Evolutionary conservation across 371 early-diverging fungal genomes (phyloP), one percentile per base, ranked within the genome.

Genomic region (Smittium mucronatum): DNA sequence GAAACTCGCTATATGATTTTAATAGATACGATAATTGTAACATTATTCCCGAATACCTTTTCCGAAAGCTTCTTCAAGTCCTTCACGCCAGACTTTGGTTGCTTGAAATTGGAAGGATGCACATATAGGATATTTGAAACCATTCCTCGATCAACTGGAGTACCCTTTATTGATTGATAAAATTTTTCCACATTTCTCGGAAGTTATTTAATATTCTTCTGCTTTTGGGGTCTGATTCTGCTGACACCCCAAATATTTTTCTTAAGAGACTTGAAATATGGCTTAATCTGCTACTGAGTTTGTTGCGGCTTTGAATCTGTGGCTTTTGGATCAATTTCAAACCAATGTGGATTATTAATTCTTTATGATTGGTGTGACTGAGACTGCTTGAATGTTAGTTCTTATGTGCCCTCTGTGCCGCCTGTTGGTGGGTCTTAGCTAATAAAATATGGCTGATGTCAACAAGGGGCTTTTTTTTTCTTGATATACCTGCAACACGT

Each of bases 281-380:
- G 63, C n/a, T 61, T 28, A 5, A 5, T 61, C 63, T 61, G 63
- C n/a, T 61, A 5, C 16, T 61, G 63, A n/a, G n/a, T n/a, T n/a
- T 30, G 63, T n/a, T 61, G 63, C 5, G 63, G n/a, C 63, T 61
- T 61, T 61, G 63, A n/a, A 61, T 28, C 63, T 61, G 63, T 61
- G 63, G n/a, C n/a, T 61, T 11, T n/a, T 61, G 63, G 11, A 47
- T 47, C 47, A 11, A 47, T 21, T 47, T 5, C 21, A 47, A 47
- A 11, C 47, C 47, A 5, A 47, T 21, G 47, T 11, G 47, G 47
- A 11, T 47, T 11, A 21, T 5, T 5, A 47, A 47, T 47, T 47
- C 47, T 47, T 21, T 47, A 5, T 47, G 47, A 21, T 47, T 47
- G 21, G 5, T 47, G 47, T 47, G 21, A 5, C 47, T 47, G 21